These are phyloP conservation scores for Colletotrichum filicis DNA, from an alignment of 2,329 filamentous ascomycete genomes.

Conservation along the genomic window DNA sequence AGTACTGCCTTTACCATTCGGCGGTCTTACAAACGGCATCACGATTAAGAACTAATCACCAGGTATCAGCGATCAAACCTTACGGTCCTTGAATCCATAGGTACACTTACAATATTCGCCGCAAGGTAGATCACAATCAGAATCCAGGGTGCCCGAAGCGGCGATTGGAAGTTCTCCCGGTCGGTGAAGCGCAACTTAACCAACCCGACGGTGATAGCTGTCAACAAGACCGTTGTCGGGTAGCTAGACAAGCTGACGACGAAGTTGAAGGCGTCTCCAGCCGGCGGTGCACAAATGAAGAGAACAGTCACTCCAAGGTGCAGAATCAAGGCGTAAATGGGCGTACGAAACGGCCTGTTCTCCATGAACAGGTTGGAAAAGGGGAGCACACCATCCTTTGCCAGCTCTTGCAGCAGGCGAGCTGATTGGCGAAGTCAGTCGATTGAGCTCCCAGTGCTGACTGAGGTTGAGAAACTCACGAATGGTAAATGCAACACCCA, in stretches of 20 bases:
- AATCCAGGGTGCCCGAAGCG: conserved; percentile 36
- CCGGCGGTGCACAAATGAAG: conserved; percentile 39
- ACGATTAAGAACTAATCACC: conserved; percentile 15
- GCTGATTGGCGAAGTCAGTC: not conserved
- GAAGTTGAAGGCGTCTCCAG: conserved; percentile 40
- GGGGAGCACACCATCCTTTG: conserved; percentile 34
- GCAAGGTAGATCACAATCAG: conserved; percentile 31
- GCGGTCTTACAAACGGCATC: conserved; percentile 27
- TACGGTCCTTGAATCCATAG: not conserved
- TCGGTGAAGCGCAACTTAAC: conserved; percentile 37
- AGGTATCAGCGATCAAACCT: not conserved
- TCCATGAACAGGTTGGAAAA: conserved; percentile 41
- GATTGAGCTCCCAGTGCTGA: not conserved
- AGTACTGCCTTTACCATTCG: conserved; percentile 26
- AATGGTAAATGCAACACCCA: conserved; percentile 29
- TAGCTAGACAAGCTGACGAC: conserved; percentile 38
- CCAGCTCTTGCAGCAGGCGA: conserved; percentile 39
- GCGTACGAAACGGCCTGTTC: conserved; percentile 39
- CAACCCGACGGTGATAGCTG: conserved; percentile 36
- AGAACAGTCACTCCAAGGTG: conserved; percentile 38
- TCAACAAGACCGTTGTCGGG: conserved; percentile 34
- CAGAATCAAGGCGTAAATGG: conserved; percentile 35
- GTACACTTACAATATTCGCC: conserved; percentile 8
- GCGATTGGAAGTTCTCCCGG: conserved; percentile 35
- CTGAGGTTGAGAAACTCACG: not conserved